Evolutionary conservation across 805 yeast genomes (phyloP).

Genomic region (Metschnikowia continentalis): DNA sequence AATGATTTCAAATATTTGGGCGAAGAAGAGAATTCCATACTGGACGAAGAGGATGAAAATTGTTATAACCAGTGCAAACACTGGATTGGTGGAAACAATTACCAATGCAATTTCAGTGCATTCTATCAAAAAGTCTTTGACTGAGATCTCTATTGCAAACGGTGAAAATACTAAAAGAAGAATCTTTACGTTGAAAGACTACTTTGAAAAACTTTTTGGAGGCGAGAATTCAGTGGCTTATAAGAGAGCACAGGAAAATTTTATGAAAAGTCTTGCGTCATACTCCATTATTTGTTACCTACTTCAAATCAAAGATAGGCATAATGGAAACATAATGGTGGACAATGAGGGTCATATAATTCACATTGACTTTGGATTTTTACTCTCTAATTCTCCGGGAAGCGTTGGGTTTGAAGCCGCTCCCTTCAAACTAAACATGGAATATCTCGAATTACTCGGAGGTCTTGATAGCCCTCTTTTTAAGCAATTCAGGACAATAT

Average conservation of each 20-base stretch:
- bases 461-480: constrained; percentile 65
- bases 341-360: constrained; percentile 94
- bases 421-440: constrained; percentile 88
- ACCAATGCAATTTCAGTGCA: constrained; percentile 92
- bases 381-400: constrained; percentile 69
- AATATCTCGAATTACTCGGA: constrained; percentile 84
- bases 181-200: constrained; percentile 72
- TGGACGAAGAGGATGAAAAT: constrained; percentile 96
- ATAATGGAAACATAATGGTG: constrained; percentile 95
- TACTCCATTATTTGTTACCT: constrained; percentile 88
- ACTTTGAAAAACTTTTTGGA: constrained; percentile 76
- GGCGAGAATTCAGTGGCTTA: constrained; percentile 49
- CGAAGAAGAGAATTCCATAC: constrained; percentile 56
- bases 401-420: constrained; percentile 97
- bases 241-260: constrained; percentile 76
- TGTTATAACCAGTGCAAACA: constrained; percentile 79
- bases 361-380: constrained; percentile 84
- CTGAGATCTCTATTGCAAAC: constrained; percentile 62
- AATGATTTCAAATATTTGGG: constrained; percentile 66
- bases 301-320: constrained; percentile 91
- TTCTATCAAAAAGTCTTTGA: constrained; percentile 87
- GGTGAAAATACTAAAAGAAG: constrained; percentile 70
- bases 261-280: constrained; percentile 83
- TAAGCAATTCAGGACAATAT: constrained; percentile 53
- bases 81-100: constrained; percentile 94